These are phyloP conservation scores for Dipodascus albidus DNA, from an alignment of 805 yeast genomes.

Conservation along the genomic window DNA sequence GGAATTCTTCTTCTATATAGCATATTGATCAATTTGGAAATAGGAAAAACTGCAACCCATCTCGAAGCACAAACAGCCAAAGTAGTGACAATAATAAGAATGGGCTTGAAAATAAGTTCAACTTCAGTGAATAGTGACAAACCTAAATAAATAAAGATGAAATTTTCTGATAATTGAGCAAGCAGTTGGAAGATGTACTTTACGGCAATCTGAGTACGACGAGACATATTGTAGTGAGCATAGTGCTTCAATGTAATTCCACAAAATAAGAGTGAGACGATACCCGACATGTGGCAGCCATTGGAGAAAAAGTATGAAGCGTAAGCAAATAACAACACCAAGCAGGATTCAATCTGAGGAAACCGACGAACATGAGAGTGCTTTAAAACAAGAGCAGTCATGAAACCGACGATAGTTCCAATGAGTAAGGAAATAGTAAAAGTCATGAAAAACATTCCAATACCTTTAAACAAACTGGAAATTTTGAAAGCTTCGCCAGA, in stretches of 20 bases:
- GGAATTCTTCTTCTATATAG: slow-evolving; percentile 46
- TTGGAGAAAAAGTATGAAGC: slow-evolving; percentile 95
- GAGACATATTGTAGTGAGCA: slow-evolving; percentile 94
- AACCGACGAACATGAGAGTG: slow-evolving; percentile 88
- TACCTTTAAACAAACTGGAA: slow-evolving; percentile 62
- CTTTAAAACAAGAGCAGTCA: slow-evolving; percentile 81
- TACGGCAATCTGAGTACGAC: slow-evolving; percentile 93
- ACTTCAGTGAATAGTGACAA: slow-evolving; percentile 92
- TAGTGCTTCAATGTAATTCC: slow-evolving; percentile 96
- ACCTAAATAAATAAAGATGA: slow-evolving; percentile 91
- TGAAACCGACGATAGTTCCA: slow-evolving; percentile 77
- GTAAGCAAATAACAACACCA: slow-evolving; percentile 82
- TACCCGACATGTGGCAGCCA: slow-evolving; percentile 99
- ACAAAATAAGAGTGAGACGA: slow-evolving; percentile 86
- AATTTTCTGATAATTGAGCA: slow-evolving; percentile 93
- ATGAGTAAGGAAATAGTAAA: slow-evolving; percentile 84
- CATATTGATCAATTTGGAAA: slow-evolving; percentile 76
- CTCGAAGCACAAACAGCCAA: slow-evolving; percentile 87
- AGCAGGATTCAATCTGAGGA: slow-evolving; percentile 95
- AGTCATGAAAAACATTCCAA: slow-evolving; percentile 85
- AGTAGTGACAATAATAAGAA: slow-evolving; percentile 81
- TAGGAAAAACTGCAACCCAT: slow-evolving; percentile 96
- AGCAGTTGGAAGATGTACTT: slow-evolving; percentile 88
- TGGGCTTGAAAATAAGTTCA: slow-evolving; percentile 86
- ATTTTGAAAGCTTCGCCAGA: slow-evolving; percentile 74